phyloP scores from a whole-genome alignment of 345 rosid species.

The Linum trigynum region DNA sequence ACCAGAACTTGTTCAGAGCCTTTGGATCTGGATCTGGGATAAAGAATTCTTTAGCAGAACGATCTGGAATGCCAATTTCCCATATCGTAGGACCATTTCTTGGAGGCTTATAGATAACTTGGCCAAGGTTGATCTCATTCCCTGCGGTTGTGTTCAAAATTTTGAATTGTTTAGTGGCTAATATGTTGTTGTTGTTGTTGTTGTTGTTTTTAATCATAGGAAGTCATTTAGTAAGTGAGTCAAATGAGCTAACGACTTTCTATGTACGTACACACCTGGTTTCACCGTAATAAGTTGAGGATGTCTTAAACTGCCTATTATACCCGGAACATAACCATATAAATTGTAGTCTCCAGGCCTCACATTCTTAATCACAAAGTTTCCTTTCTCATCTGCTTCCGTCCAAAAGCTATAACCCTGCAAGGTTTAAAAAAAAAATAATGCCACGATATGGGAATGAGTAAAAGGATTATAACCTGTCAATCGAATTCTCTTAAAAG shows the following conservation, averaged over 20 bases:
- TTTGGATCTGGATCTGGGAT: constrained; percentile 55
- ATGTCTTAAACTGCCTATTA: constrained; percentile 56
- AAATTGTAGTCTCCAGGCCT: constrained; percentile 55
- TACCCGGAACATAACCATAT: constrained; percentile 59
- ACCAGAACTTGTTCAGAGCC: constrained; percentile 35
- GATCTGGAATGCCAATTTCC: constrained; percentile 78
- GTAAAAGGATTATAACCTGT: no score
- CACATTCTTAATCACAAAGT: constrained; percentile 46
- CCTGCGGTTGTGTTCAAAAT: constrained; percentile 28
- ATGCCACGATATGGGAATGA: no score
- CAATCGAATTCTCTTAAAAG: neutral
- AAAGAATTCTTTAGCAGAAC: constrained; percentile 62
- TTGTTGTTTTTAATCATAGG: no score
- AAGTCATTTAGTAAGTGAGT: neutral
- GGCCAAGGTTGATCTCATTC: constrained; percentile 30
- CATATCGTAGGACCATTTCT: constrained; percentile 67
- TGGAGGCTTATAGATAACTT: constrained; percentile 45
- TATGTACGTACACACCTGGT: constrained; percentile 34
- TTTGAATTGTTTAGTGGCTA: neutral
- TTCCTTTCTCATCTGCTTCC: constrained; percentile 39
- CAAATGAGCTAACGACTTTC: no score
- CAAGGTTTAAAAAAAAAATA: no score
- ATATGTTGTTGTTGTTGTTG: neutral
- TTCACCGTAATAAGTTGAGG: constrained; percentile 24
- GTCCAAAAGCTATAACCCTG: constrained; percentile 92